Percentiles rank a stretch among this genome's conserved stretches.
Conservation (phyloP, 352 stramenopile species). For the Phytopythium montanum region DNA sequence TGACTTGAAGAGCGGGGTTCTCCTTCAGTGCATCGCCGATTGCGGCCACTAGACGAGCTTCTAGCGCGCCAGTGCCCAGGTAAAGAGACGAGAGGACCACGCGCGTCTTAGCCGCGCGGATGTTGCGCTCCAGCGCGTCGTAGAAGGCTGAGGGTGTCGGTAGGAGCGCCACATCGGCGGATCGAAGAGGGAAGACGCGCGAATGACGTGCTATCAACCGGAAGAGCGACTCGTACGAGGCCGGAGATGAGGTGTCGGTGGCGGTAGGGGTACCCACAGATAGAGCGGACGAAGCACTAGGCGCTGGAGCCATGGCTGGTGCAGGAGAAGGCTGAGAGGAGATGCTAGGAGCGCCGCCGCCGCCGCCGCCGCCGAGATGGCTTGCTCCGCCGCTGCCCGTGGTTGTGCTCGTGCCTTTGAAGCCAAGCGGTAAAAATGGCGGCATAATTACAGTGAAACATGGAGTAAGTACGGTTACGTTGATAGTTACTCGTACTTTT, state of each 20-base stretch:
- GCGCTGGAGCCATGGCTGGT: constrained; percentile 1
- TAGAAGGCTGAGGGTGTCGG: constrained; percentile 55
- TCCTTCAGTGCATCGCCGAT: constrained; percentile 32
- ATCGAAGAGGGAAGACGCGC: constrained; percentile 57
- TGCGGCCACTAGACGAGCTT: constrained; percentile 38
- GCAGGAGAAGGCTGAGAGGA: not conserved
- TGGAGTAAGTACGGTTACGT: too few relatives aligned
- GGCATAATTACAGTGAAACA: too few relatives aligned
- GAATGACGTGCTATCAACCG: constrained; percentile 44
- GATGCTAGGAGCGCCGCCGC: not conserved
- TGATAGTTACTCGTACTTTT: too few relatives aligned
- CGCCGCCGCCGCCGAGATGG: not conserved
- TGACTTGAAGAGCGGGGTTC: constrained; percentile 44
- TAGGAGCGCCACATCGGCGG: constrained; percentile 46
- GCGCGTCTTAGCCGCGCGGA: constrained; percentile 36
- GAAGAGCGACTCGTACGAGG: constrained; percentile 46
- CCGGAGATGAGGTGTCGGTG: not conserved
- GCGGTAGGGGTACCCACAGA: not conserved
- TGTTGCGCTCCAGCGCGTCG: constrained; percentile 55
- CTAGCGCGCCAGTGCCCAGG: constrained; percentile 57
- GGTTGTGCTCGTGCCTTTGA: not conserved
- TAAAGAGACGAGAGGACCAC: constrained; percentile 74
- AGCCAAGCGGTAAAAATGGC: not conserved
- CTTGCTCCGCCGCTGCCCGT: not conserved
- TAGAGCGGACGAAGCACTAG: not conserved